phyloP scores from a whole-genome alignment of 345 rosid genomes.

The Bretschneidera sinensis region DNA sequence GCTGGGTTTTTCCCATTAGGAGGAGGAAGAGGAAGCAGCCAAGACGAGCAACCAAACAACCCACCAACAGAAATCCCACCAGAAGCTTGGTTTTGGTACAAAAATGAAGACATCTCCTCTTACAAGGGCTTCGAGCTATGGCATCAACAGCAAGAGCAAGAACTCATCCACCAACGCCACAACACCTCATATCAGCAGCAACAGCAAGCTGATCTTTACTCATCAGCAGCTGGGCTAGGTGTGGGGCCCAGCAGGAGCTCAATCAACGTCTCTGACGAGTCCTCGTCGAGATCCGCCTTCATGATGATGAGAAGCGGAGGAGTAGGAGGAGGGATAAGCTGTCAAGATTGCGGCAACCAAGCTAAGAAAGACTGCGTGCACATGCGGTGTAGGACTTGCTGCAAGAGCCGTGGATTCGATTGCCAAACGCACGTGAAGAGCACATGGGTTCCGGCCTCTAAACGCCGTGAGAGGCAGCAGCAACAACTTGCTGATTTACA shows the following conservation, averaged over 20 bases:
- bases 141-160: constrained; percentile 50
- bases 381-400: constrained; percentile 80
- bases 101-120: not conserved
- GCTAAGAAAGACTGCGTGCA: constrained; percentile 78
- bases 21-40: constrained; percentile 32
- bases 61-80: constrained; percentile 30
- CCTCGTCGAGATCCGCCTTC: constrained; percentile 43
- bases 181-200: constrained; percentile 30
- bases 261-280: constrained; percentile 49
- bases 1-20: constrained; percentile 67
- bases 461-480: constrained; percentile 71
- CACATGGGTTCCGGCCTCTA: constrained; percentile 83
- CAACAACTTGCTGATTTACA: constrained; percentile 40
- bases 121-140: not conserved
- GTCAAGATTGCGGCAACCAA: constrained; percentile 89
- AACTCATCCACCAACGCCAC: constrained; percentile 34
- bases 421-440: constrained; percentile 81
- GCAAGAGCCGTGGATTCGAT: constrained; percentile 75
- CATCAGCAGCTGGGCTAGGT: constrained; percentile 45
- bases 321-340: constrained; percentile 35
- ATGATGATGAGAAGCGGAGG: constrained; percentile 38
- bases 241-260: constrained; percentile 40
- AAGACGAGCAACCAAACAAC: constrained; percentile 32
- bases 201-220: constrained; percentile 63
- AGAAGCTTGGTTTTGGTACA: constrained; percentile 27